Evolutionary conservation across 169 alveolate species (phyloP).

Genomic region (Plasmodium billcollinsi): DNA sequence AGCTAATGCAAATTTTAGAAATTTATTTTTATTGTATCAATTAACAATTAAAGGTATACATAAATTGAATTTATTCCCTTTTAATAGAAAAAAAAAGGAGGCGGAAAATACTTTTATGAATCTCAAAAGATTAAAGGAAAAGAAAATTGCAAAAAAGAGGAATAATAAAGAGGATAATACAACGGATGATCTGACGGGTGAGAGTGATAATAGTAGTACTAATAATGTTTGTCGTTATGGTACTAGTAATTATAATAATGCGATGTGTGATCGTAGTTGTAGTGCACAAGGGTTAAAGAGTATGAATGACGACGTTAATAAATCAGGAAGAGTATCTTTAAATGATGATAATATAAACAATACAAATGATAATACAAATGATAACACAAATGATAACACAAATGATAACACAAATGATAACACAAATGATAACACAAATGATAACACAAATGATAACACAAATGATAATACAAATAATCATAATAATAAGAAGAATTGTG

Average conservation of each 20-base stretch:
- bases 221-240: too few relatives aligned
- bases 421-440: not conserved
- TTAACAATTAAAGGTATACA: constrained; percentile 46
- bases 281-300: too few relatives aligned
- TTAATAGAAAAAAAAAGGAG: not conserved
- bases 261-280: too few relatives aligned
- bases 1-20: constrained; percentile 54
- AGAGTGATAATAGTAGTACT: too few relatives aligned
- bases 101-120: not conserved
- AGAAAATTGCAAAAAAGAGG: not conserved
- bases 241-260: too few relatives aligned
- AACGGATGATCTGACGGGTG: not conserved
- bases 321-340: not conserved
- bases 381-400: not conserved
- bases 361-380: not conserved
- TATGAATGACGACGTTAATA: not conserved
- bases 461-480: not conserved
- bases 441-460: not conserved
- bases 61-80: constrained; percentile 24
- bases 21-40: constrained; percentile 44
- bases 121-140: not conserved
- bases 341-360: not conserved
- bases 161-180: not conserved
- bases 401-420: not conserved
- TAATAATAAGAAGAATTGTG: constrained; percentile 4